Evolutionary conservation across 2,329 filamentous ascomycete genomes (phyloP).

Genomic region (Endothia cerciana): DNA sequence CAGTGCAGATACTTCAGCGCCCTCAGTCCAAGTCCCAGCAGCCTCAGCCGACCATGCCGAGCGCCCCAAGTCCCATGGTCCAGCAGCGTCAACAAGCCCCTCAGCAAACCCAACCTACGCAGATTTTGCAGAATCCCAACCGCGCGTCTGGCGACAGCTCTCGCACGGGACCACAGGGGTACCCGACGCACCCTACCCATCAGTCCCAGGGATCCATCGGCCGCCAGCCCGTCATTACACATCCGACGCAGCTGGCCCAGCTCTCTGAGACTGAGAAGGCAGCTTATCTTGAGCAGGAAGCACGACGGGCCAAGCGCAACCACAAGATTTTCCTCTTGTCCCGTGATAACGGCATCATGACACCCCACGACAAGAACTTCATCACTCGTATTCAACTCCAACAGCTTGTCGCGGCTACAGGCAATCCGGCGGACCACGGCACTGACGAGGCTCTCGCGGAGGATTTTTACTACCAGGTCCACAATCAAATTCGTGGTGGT

Average conservation of each 20-base stretch:
- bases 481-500: conserved; percentile 88
- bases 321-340: conserved; percentile 96
- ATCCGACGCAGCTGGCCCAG: conserved; percentile 74
- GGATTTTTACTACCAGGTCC: conserved; percentile 99
- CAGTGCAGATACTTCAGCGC: conserved; percentile 60
- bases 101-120: conserved; percentile 60
- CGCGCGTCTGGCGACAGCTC: conserved; percentile 57
- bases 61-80: conserved; percentile 37
- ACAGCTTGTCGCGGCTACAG: conserved; percentile 90
- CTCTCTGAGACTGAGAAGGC: conserved; percentile 84
- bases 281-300: conserved; percentile 85
- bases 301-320: conserved; percentile 93
- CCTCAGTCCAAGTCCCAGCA: conserved; percentile 51
- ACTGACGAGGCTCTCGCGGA: conserved; percentile 82
- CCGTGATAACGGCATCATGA: conserved; percentile 97
- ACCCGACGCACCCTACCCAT: conserved; percentile 36
- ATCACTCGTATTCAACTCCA: conserved; percentile 97
- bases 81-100: conserved; percentile 33
- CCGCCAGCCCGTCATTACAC: conserved; percentile 58
- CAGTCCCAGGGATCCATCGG: conserved; percentile 60
- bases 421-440: conserved; percentile 79
- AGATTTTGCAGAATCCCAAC: conserved; percentile 81
- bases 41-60: conserved; percentile 23
- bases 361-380: conserved; percentile 98
- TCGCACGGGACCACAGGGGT: conserved; percentile 40